Evolutionary conservation across 2,329 filamentous ascomycete genomes (phyloP).

Genomic region (Fusarium nelsonii): DNA sequence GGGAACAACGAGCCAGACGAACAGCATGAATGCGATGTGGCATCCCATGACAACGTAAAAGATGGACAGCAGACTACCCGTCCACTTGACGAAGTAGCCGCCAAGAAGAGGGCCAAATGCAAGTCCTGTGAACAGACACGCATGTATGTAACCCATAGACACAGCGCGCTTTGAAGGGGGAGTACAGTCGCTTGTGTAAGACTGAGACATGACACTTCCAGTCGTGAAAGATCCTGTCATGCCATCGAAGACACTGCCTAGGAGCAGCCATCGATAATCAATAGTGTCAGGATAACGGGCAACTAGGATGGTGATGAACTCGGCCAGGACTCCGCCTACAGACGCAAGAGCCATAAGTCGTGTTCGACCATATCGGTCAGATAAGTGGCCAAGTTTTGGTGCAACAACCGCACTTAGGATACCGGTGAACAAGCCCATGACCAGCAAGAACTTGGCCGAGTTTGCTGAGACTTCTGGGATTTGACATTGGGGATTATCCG

Average conservation of each 20-base stretch:
- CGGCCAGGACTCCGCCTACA: conserved; percentile 78
- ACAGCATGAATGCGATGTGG: conserved; percentile 79
- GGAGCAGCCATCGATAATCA: conserved; percentile 81
- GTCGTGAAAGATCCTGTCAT: conserved; percentile 90
- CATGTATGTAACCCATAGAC: conserved; percentile 90
- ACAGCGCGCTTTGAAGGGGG: conserved; percentile 82
- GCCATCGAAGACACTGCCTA: conserved; percentile 84
- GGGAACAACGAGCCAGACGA: conserved; percentile 78
- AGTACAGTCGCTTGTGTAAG: conserved; percentile 92
- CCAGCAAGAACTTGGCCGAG: conserved; percentile 82
- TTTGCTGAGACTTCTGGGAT: conserved; percentile 81
- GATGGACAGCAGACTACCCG: conserved; percentile 79
- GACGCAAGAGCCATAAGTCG: conserved; percentile 79
- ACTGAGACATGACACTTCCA: conserved; percentile 79
- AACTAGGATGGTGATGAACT: conserved; percentile 82
- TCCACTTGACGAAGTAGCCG: conserved; percentile 81
- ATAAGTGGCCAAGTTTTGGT: conserved; percentile 85
- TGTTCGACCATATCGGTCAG: conserved; percentile 87
- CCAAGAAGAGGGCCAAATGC: conserved; percentile 87
- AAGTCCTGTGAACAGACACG: conserved; percentile 88
- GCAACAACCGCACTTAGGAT: conserved; percentile 83
- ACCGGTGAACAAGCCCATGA: conserved; percentile 79
- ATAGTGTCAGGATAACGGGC: conserved; percentile 79
- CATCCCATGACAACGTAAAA: conserved; percentile 85
- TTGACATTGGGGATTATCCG: conserved; percentile 82